phyloP scores from a whole-genome alignment of 1,284 basidiomycete species.

The Grifola frondosa region DNA sequence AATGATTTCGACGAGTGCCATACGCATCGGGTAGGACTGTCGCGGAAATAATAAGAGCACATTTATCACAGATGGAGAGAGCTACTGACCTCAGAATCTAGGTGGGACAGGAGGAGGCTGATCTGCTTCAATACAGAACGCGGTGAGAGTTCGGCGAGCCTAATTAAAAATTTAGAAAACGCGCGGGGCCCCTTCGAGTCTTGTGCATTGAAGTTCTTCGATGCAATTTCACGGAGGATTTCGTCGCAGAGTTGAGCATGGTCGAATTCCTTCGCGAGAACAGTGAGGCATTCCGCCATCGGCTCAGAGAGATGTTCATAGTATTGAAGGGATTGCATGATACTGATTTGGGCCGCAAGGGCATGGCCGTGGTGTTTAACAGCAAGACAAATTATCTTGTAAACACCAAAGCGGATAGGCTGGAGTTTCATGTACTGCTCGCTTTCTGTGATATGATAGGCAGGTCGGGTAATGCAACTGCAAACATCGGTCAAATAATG shows the following conservation, averaged over 20 bases:
- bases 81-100: constrained; percentile 84
- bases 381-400: constrained; percentile 88
- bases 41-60: background rate
- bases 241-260: constrained; percentile 90
- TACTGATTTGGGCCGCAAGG: constrained; percentile 83
- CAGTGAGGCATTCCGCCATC: constrained; percentile 87
- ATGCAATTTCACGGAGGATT: constrained; percentile 82
- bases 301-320: constrained; percentile 93
- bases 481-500: background rate
- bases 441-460: constrained; percentile 84
- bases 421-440: constrained; percentile 86
- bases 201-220: constrained; percentile 74
- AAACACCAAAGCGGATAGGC: constrained; percentile 73
- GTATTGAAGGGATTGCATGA: constrained; percentile 92
- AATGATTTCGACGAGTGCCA: constrained; percentile 87
- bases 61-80: constrained; percentile 1
- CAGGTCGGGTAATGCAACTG: constrained; percentile 84
- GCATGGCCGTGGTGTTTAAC: constrained; percentile 91
- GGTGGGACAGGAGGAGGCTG: constrained; percentile 77
- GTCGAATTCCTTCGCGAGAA: constrained; percentile 87
- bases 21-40: constrained; percentile 94
- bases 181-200: constrained; percentile 88
- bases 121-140: constrained; percentile 90
- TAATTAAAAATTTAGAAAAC: constrained; percentile 85
- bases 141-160: constrained; percentile 82